Base-by-base conservation (phyloP, 768 basidiomycete genomes). In the Amanita pallidorosea region DNA sequence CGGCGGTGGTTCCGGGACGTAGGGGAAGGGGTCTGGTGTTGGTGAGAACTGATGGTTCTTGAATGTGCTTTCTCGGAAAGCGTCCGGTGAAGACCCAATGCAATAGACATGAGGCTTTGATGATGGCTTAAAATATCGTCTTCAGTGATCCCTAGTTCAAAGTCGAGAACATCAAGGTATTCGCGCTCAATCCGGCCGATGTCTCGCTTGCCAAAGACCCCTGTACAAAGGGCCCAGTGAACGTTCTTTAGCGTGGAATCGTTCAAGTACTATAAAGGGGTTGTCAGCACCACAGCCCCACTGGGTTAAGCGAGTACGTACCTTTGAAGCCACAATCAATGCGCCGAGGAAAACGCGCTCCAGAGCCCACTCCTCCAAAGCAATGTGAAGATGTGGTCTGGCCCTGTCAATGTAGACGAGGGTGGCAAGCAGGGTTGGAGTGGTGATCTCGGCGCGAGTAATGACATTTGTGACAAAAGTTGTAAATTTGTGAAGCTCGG, bases 261-360 rank as follows among this genome's bases (percentile, higher is more conserved):
- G 63, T 93, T 91, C 33, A 85, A 70, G 62, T 92, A 92, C 80
- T 88, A 53, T 36, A 47, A 45, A 53, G 9, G 31, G 45, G 55
- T 20, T 58, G 53, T 57, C 22, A 58, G 55, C 38, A 41, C 37
- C 42, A 47, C 52, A 34, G 38, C 35, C 31, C 55, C 51, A 38
- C 27, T 40, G 42, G 20, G 51, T 15, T 17, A 52, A 48, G 49
- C 45, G 47, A 45, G 51, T 47, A 66, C 62, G 56, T 62, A 86
- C 84, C 74, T 93, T 94, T 68, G 84, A 84, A 6, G 91, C 90
- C 43, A 79, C 72, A 65, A 94, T 92, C 56, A 93, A 66, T n/a
- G 89, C 82, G 46, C 91, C 91, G 38, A 94, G 77, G 68, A 94
- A 93, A 27, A 94, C 90, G 37, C 91, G 81, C 66, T 93, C 89